Conservation (phyloP, 495 filamentous ascomycete genomes). For the Extremus antarcticus region DNA sequence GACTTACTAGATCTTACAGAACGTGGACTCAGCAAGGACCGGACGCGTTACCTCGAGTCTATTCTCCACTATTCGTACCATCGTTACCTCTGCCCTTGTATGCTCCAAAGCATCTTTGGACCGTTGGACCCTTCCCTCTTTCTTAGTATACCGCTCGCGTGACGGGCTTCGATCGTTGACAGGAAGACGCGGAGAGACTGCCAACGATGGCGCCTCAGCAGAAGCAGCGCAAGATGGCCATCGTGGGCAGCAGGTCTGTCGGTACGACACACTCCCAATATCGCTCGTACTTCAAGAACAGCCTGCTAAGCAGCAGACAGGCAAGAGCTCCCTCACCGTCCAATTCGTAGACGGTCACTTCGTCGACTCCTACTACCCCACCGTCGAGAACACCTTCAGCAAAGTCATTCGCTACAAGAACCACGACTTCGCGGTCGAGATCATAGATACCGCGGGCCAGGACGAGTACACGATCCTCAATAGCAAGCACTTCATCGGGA, state of each 20-base stretch:
- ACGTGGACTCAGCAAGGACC: neutral
- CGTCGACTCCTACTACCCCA: constrained; percentile 97
- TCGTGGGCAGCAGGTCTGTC: constrained; percentile 94
- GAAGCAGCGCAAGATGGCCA: constrained; percentile 95
- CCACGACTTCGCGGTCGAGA: constrained; percentile 91
- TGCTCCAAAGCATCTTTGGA: neutral
- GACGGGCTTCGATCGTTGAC: neutral
- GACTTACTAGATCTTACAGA: neutral
- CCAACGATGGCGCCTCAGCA: constrained; percentile 61
- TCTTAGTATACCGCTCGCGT: neutral
- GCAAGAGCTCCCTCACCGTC: constrained; percentile 95
- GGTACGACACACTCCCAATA: constrained; percentile 46
- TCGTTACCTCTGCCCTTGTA: neutral
- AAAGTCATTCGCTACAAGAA: constrained; percentile 84
- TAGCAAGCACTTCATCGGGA: constrained; percentile 98
- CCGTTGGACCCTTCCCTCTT: too few relatives aligned
- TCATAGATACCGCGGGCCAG: constrained; percentile 98
- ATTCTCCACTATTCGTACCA: neutral
- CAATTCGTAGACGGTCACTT: constrained; percentile 98
- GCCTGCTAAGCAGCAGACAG: constrained; percentile 35
- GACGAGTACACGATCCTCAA: constrained; percentile 98
- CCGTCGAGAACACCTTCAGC: constrained; percentile 97
- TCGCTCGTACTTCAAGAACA: neutral
- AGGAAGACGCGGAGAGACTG: neutral
- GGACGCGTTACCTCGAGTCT: neutral